phyloP scores from a whole-genome alignment of 371 early-diverging fungal genomes.

The Mucor racemosus region DNA sequence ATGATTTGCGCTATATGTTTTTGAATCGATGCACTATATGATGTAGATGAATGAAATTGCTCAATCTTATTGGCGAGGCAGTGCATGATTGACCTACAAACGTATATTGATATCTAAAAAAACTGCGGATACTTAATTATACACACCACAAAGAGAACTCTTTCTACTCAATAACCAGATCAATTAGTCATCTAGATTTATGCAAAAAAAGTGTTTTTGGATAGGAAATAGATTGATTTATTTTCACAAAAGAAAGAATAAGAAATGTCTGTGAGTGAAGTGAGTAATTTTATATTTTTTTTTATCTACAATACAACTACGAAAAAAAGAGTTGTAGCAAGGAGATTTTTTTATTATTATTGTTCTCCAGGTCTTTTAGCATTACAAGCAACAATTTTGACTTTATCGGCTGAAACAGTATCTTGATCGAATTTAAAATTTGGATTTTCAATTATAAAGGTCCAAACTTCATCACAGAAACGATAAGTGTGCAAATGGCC shows the following conservation, averaged over 20 bases:
- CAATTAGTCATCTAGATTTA: background rate
- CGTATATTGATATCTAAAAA: too few species aligned
- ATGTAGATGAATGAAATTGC: too few species aligned
- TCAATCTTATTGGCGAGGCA: too few species aligned
- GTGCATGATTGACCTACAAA: too few species aligned
- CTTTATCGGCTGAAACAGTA: constrained; percentile 77
- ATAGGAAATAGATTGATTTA: background rate
- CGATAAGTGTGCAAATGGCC: constrained; percentile 90
- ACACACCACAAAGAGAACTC: too few species aligned
- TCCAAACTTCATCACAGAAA: constrained; percentile 97
- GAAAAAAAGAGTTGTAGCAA: background rate
- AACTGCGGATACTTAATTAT: too few species aligned
- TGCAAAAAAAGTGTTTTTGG: background rate
- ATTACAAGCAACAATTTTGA: constrained; percentile 92
- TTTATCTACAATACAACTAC: constrained; percentile 6
- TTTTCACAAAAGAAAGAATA: background rate
- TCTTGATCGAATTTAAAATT: constrained; percentile 89
- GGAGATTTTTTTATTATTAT: constrained; percentile 25
- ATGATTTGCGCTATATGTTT: too few species aligned
- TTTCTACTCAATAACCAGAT: background rate
- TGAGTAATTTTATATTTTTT: background rate
- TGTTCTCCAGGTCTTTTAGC: constrained; percentile 75
- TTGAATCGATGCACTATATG: too few species aligned
- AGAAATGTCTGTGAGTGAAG: background rate
- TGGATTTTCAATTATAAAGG: constrained; percentile 89